Base-by-base conservation (phyloP, 306 rosid genomes). In the Rosa rugosa region DNA sequence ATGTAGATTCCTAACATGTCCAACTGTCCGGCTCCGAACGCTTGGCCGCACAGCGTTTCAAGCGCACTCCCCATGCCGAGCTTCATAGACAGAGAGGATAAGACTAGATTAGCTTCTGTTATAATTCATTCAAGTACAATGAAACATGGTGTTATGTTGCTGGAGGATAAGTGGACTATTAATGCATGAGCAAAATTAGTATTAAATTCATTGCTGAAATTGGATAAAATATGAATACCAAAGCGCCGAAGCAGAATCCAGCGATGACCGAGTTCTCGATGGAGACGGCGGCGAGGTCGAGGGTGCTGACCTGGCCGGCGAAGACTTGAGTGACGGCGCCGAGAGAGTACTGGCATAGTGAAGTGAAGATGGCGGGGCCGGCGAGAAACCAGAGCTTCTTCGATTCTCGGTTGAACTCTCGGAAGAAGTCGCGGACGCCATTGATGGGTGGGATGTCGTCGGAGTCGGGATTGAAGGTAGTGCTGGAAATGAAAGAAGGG, bases 51-150 rank as follows among this genome's bases (percentile, higher is more conserved):
- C 0, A 94, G 86, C 6, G 99, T 94, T 46, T 92, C 99, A 40
- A 94, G 81, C 1, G 97, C 99, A 40, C 97, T 94, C 31, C 97
- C 99, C 99, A 94, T 94, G 11, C 99, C 99, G 6, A 92, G 79
- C 98, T 92, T 73, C 13, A 47, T 64, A 14, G 0, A 14, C 11
- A 64, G 38, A 23, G n/a, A n/a, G n/a, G n/a, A n/a, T n/a, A n/a
- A n/a, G n/a, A n/a, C n/a, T n/a, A n/a, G n/a, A 23, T 60, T 23
- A 60, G 40, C 34, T 23, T 11, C 16, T 0, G 6, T 59, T 23
- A 59, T 59, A 11, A 59, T 23, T 12, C 34, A 11, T 59, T 2
- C 18, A 49, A 49, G 22, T 53, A 18, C 23, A 16, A 50, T 50
- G 8, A 50, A 16, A 50, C 5, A 14, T 14, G 16, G 17, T 16